Percentiles rank a stretch among this genome's conserved stretches.
These are phyloP conservation scores for Teratosphaeria destructans DNA, from an alignment of 2,329 filamentous ascomycete genomes.

Conservation along the genomic window DNA sequence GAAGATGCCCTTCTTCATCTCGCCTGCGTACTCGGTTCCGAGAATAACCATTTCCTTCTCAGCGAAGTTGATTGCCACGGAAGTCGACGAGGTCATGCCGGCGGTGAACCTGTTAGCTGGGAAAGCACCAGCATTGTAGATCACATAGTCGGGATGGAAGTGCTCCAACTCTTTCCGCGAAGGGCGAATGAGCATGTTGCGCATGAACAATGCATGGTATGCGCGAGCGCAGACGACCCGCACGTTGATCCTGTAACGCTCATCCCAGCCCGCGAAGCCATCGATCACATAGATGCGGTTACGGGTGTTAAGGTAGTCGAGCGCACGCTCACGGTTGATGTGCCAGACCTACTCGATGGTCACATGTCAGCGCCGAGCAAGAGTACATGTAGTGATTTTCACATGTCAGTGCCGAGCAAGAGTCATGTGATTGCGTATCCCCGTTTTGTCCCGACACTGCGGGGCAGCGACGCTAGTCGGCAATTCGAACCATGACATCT, in stretches of 20 bases:
- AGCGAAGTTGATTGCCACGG: slow-evolving; percentile 96
- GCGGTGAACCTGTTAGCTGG: slow-evolving; percentile 96
- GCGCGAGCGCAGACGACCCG: slow-evolving; percentile 96
- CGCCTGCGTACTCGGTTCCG: slow-evolving; percentile 91
- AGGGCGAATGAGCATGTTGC: slow-evolving; percentile 99
- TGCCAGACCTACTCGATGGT: slow-evolving; percentile 70
- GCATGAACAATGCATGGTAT: slow-evolving; percentile 99
- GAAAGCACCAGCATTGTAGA: slow-evolving; percentile 99
- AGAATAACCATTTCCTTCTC: slow-evolving; percentile 99
- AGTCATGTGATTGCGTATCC: background rate
- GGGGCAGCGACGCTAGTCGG: slow-evolving; percentile 3
- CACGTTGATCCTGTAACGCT: slow-evolving; percentile 94
- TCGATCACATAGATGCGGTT: slow-evolving; percentile 98
- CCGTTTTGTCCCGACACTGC: slow-evolving; percentile 5
- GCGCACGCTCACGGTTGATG: slow-evolving; percentile 96
- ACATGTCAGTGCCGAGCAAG: slow-evolving; percentile 18
- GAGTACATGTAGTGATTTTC: slow-evolving; percentile 1
- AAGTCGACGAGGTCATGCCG: slow-evolving; percentile 97
- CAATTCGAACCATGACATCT: slow-evolving; percentile 4
- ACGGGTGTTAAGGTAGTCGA: slow-evolving; percentile 98
- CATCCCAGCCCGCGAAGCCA: slow-evolving; percentile 95
- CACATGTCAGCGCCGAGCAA: slow-evolving; percentile 17
- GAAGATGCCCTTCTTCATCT: slow-evolving; percentile 58
- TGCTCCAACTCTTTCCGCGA: slow-evolving; percentile 82
- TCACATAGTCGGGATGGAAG: slow-evolving; percentile 98